phyloP scores from a whole-genome alignment of 1,284 basidiomycete species.

The Ceratobasidium sp. region DNA sequence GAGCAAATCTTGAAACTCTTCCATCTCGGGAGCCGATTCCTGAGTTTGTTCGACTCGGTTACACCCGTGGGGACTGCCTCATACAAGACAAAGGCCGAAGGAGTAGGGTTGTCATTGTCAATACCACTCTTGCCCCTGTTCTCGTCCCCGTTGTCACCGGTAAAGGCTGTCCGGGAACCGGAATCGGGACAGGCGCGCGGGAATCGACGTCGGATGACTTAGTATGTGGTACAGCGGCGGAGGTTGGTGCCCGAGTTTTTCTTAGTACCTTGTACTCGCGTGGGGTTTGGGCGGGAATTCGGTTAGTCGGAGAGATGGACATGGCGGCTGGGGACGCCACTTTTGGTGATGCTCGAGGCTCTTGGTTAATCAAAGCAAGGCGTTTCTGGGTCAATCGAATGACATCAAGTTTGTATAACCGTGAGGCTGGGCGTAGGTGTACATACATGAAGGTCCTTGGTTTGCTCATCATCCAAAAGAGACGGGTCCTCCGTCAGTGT shows the following conservation, averaged over 20 bases:
- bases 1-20: slow-evolving; percentile 30
- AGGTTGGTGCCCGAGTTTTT: slow-evolving; percentile 12
- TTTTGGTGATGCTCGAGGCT: slow-evolving; percentile 18
- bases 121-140: slow-evolving; percentile 9
- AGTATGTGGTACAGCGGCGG: not conserved
- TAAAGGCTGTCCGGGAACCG: slow-evolving; percentile 19
- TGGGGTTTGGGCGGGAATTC: not conserved
- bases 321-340: slow-evolving; percentile 18
- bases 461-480: slow-evolving; percentile 22
- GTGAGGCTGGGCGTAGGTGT: not conserved
- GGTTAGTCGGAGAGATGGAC: slow-evolving; percentile 1
- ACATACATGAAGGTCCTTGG: slow-evolving; percentile 32
- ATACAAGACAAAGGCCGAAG: slow-evolving; percentile 17
- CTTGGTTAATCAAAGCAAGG: slow-evolving; percentile 26
- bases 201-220: not conserved
- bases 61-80: slow-evolving; percentile 8
- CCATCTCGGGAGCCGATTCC: slow-evolving; percentile 19
- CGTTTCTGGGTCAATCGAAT: slow-evolving; percentile 6
- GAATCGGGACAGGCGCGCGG: slow-evolving; percentile 24
- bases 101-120: not conserved
- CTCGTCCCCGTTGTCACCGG: not conserved
- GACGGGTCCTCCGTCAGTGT: slow-evolving; percentile 33
- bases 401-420: not conserved
- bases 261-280: slow-evolving; percentile 30
- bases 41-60: not conserved